These are phyloP conservation scores for Beta macrorhiza DNA, from an alignment of 179 eudicot genomes.

Conservation along the genomic window DNA sequence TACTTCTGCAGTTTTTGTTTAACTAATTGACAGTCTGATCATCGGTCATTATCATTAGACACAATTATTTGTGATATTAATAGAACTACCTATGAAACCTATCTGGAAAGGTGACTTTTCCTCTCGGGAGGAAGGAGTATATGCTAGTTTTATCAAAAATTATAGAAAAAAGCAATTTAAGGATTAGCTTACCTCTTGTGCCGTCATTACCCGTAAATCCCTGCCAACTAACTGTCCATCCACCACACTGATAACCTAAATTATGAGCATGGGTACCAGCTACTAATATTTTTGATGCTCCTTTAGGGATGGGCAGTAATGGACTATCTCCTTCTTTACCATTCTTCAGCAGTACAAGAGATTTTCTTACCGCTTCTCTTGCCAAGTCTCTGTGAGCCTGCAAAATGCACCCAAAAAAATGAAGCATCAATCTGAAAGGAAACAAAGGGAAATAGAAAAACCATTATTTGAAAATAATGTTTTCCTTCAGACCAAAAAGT, in stretches of 20 bases:
- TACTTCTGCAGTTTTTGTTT: too few species aligned
- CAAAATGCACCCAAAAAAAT: not conserved
- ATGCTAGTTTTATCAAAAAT: too few species aligned
- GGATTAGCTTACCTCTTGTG: slow-evolving; percentile 30
- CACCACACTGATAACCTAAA: slow-evolving; percentile 49
- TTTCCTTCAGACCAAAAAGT: not conserved
- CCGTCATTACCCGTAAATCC: slow-evolving; percentile 34
- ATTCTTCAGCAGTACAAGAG: slow-evolving; percentile 49
- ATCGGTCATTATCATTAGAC: too few species aligned
- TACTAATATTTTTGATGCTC: slow-evolving; percentile 37
- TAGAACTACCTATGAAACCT: too few species aligned
- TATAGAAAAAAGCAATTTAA: too few species aligned
- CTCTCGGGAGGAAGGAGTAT: too few species aligned
- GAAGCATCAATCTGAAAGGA: not conserved
- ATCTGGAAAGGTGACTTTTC: too few species aligned
- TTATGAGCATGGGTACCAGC: slow-evolving; percentile 51
- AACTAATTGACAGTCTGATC: too few species aligned
- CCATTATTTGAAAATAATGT: too few species aligned
- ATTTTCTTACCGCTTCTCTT: slow-evolving; percentile 49
- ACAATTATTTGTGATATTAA: too few species aligned
- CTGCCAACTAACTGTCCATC: slow-evolving; percentile 49
- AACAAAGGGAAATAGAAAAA: not conserved
- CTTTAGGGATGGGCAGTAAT: slow-evolving; percentile 40
- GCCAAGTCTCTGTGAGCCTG: slow-evolving; percentile 47
- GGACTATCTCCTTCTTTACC: slow-evolving; percentile 35